Evolutionary conservation across 108 stramenopile genomes (phyloP).

Genomic region (Fistulifera solaris): DNA sequence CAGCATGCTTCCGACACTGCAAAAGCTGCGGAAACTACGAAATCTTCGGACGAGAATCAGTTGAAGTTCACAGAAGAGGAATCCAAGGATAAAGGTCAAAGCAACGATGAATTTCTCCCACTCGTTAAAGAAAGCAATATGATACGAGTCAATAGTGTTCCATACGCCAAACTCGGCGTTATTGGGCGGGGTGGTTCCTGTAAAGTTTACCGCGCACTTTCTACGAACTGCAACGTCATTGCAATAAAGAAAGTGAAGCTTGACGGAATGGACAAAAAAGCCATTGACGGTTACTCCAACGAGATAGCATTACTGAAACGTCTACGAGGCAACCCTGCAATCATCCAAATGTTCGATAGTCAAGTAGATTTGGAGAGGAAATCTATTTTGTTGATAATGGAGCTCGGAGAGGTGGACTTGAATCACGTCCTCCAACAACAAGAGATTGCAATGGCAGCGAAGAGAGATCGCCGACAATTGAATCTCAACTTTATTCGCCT

Average conservation of each 20-base stretch:
- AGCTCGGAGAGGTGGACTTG: slow-evolving; percentile 94
- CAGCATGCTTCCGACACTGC: no score
- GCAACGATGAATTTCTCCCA: slow-evolving; percentile 55
- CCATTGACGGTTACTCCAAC: slow-evolving; percentile 92
- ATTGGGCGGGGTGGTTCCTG: slow-evolving; percentile 96
- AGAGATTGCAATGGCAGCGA: slow-evolving; percentile 16
- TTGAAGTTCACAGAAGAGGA: not conserved
- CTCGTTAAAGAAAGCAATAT: slow-evolving; percentile 75
- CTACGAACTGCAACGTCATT: slow-evolving; percentile 68
- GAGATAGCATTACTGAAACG: slow-evolving; percentile 89
- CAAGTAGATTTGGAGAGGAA: slow-evolving; percentile 80
- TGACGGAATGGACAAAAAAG: slow-evolving; percentile 63
- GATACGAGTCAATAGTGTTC: slow-evolving; percentile 64
- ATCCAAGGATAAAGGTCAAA: not conserved
- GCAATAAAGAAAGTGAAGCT: slow-evolving; percentile 96
- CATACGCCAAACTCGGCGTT: slow-evolving; percentile 87
- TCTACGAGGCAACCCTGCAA: slow-evolving; percentile 84
- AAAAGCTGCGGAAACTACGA: no score
- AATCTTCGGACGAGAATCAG: no score
- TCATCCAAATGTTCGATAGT: slow-evolving; percentile 87
- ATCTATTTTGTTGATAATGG: slow-evolving; percentile 87
- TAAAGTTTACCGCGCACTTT: slow-evolving; percentile 88
- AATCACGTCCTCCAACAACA: slow-evolving; percentile 87
- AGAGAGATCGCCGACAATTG: slow-evolving; percentile 22
- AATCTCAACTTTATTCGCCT: slow-evolving; percentile 96